Evolutionary conservation across 192 early-diverging fungal species (phyloP).

Genomic region (Anaeromyces robustus): DNA sequence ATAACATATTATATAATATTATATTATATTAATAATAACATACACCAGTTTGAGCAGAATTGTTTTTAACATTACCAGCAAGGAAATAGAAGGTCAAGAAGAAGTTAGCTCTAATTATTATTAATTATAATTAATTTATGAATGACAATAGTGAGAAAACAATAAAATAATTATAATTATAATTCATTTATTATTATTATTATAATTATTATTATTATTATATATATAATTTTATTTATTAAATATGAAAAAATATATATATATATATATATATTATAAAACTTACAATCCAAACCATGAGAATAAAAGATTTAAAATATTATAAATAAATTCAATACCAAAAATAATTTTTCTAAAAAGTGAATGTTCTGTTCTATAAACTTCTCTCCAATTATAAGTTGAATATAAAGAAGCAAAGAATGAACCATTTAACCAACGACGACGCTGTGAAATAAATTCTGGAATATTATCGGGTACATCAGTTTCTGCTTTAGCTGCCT

Average conservation of each 20-base stretch:
- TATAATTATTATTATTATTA: too few relatives aligned
- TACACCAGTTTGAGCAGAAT: neutral
- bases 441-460: constrained; percentile 62
- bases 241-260: too few relatives aligned
- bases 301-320: constrained; percentile 44
- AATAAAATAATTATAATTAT: too few relatives aligned
- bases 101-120: constrained; percentile 65
- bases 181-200: too few relatives aligned
- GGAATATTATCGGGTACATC: constrained; percentile 57
- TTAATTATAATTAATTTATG: too few relatives aligned
- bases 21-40: neutral
- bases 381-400: constrained; percentile 37
- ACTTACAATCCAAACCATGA: constrained; percentile 22
- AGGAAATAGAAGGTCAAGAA: constrained; percentile 85
- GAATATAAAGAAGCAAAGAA: constrained; percentile 71
- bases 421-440: constrained; percentile 70
- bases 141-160: too few relatives aligned
- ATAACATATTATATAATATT: too few relatives aligned
- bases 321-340: constrained; percentile 51
- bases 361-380: constrained; percentile 50
- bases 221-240: too few relatives aligned
- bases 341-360: constrained; percentile 43
- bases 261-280: neutral
- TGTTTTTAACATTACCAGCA: neutral
- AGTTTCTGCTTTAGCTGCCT: constrained; percentile 44